These are phyloP conservation scores for Kwoniella sp. DNA, from an alignment of 768 basidiomycete genomes.

Conservation along the genomic window DNA sequence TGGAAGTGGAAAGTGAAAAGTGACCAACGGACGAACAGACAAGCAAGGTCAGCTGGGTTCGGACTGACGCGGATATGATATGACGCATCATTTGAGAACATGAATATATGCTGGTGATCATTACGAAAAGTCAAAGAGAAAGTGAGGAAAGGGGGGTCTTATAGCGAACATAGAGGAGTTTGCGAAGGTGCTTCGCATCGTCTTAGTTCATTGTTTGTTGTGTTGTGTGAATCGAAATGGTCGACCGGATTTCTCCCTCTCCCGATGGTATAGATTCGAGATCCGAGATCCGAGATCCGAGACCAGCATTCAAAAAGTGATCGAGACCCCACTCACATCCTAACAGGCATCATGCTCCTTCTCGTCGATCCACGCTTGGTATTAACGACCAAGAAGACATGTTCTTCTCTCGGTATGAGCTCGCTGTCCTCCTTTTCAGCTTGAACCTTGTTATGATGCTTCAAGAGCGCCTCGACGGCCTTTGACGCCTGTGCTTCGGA, in stretches of 20 bases:
- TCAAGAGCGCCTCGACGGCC: conserved; percentile 77
- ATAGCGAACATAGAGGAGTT: too few species aligned
- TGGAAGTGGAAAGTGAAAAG: not conserved
- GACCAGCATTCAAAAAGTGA: not conserved
- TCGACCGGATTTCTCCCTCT: too few species aligned
- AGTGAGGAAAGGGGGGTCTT: too few species aligned
- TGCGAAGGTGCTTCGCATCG: too few species aligned
- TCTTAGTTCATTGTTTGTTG: too few species aligned
- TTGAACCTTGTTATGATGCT: conserved; percentile 69
- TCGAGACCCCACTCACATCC: conserved; percentile 66
- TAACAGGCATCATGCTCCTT: conserved; percentile 75
- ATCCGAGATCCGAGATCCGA: not conserved
- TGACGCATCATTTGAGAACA: too few species aligned
- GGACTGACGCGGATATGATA: too few species aligned
- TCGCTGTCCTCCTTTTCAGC: conserved; percentile 71
- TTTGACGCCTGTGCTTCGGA: conserved; percentile 71
- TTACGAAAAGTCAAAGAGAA: too few species aligned
- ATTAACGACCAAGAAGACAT: conserved; percentile 84
- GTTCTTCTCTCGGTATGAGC: conserved; percentile 70
- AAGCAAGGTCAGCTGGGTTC: too few species aligned
- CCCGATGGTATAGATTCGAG: not conserved
- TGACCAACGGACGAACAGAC: too few species aligned
- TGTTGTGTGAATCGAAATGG: too few species aligned
- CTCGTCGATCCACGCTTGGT: conserved; percentile 79
- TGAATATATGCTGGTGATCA: too few species aligned